These are phyloP conservation scores for Candida piceae DNA, from an alignment of 805 yeast species.

Conservation along the genomic window DNA sequence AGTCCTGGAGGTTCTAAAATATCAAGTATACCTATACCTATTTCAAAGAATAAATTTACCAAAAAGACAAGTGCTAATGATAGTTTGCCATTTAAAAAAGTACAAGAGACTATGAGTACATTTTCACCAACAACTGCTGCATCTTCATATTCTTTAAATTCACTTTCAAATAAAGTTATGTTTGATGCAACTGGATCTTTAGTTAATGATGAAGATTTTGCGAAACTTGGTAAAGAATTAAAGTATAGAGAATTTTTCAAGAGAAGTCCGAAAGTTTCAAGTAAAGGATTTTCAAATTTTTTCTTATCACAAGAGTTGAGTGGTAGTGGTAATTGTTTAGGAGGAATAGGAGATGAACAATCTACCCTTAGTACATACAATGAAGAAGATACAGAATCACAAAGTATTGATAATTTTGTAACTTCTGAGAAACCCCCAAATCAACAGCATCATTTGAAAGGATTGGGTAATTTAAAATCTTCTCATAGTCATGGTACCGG, in stretches of 20 bases:
- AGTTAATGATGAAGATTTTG: slow-evolving; percentile 32
- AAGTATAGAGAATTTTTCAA: slow-evolving; percentile 47
- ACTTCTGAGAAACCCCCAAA: slow-evolving; percentile 8
- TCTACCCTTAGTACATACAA: not conserved
- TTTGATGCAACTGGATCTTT: not conserved
- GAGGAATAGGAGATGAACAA: slow-evolving; percentile 1
- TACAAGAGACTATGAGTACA: too few relatives aligned
- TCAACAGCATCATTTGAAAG: not conserved
- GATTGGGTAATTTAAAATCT: slow-evolving; percentile 1
- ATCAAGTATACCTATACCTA: too few relatives aligned
- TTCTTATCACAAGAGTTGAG: slow-evolving; percentile 64
- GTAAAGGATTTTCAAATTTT: slow-evolving; percentile 43
- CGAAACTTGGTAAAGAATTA: slow-evolving; percentile 45
- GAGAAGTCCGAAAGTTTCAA: slow-evolving; percentile 39
- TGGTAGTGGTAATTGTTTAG: slow-evolving; percentile 8
- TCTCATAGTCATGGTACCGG: not conserved
- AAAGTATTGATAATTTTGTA: slow-evolving; percentile 6
- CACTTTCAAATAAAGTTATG: not conserved
- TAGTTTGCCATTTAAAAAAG: too few relatives aligned
- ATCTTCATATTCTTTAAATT: too few relatives aligned
- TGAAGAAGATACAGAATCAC: slow-evolving; percentile 2
- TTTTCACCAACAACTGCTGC: too few relatives aligned
- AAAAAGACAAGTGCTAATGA: too few relatives aligned
- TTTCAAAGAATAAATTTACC: too few relatives aligned
- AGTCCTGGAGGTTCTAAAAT: too few relatives aligned